phyloP scores from a whole-genome alignment of 345 rosid genomes.

The Arabis alpina region DNA sequence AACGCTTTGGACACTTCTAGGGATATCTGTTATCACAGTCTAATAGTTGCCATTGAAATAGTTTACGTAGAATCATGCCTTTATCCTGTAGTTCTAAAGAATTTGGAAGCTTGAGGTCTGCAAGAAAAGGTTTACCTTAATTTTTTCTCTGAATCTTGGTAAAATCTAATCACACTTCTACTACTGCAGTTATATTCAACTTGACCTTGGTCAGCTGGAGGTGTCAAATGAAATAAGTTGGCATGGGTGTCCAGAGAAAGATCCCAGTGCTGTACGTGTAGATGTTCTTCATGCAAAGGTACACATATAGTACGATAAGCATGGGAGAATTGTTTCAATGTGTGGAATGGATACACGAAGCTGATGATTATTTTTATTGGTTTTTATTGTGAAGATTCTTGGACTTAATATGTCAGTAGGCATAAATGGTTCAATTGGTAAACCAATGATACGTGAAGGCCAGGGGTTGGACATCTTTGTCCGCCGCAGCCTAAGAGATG shows the following conservation, averaged over 20 bases:
- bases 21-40: background rate
- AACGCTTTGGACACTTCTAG: no score
- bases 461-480: slow-evolving; percentile 84
- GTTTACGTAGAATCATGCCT: slow-evolving; percentile 7
- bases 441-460: slow-evolving; percentile 89
- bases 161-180: slow-evolving; percentile 22
- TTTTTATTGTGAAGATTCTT: slow-evolving; percentile 63
- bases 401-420: slow-evolving; percentile 97
- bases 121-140: slow-evolving; percentile 10
- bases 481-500: slow-evolving; percentile 93
- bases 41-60: slow-evolving; percentile 24
- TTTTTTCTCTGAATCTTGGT: slow-evolving; percentile 21
- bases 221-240: slow-evolving; percentile 90
- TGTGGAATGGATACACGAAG: slow-evolving; percentile 15
- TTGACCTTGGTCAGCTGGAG: slow-evolving; percentile 89
- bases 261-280: slow-evolving; percentile 91
- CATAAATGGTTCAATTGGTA: slow-evolving; percentile 76
- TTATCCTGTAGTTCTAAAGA: slow-evolving; percentile 15
- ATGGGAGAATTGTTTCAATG: slow-evolving; percentile 17
- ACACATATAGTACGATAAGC: slow-evolving; percentile 32
- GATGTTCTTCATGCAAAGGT: slow-evolving; percentile 98
- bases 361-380: slow-evolving; percentile 31
- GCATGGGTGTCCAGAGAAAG: slow-evolving; percentile 88
- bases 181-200: slow-evolving; percentile 84
- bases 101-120: slow-evolving; percentile 28